Conservation (phyloP, 306 rosid species). For the Arachis hypogaea region DNA sequence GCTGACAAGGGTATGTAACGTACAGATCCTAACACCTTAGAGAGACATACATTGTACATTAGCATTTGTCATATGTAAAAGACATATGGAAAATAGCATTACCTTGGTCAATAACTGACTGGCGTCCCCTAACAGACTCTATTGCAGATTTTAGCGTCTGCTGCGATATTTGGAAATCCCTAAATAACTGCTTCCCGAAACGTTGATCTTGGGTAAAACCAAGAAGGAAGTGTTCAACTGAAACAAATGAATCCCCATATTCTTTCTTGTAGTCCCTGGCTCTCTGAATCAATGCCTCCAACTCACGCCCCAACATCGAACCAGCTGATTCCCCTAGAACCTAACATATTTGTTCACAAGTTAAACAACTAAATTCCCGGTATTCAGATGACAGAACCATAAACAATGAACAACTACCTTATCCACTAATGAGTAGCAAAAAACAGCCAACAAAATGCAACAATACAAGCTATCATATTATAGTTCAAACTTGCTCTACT, state of each 20-base stretch:
- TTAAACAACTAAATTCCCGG: conserved; percentile 17
- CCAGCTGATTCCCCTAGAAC: conserved; percentile 87
- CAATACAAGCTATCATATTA: conserved; percentile 20
- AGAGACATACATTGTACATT: not conserved
- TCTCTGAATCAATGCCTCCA: conserved; percentile 90
- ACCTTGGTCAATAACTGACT: conserved; percentile 98
- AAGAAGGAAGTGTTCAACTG: conserved; percentile 97
- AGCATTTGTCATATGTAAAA: not conserved
- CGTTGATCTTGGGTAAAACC: conserved; percentile 82
- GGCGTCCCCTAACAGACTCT: conserved; percentile 87
- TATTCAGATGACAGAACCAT: conserved; percentile 4
- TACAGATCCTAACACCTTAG: conserved; percentile 9
- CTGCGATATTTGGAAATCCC: conserved; percentile 79
- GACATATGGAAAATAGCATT: conserved; percentile 18
- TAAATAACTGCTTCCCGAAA: conserved; percentile 85
- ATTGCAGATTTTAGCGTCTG: conserved; percentile 74
- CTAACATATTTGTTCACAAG: conserved; percentile 41
- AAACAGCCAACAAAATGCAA: conserved; percentile 27
- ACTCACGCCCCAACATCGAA: conserved; percentile 93
- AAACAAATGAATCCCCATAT: conserved; percentile 92
- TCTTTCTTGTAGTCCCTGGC: conserved; percentile 84
- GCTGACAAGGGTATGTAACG: conserved; percentile 19
- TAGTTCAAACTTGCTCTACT: conserved; percentile 31
- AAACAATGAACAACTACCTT: not conserved
- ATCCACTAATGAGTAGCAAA: conserved; percentile 4